phyloP scores from a whole-genome alignment of 768 basidiomycete genomes.

The Mrakia gelida region DNA sequence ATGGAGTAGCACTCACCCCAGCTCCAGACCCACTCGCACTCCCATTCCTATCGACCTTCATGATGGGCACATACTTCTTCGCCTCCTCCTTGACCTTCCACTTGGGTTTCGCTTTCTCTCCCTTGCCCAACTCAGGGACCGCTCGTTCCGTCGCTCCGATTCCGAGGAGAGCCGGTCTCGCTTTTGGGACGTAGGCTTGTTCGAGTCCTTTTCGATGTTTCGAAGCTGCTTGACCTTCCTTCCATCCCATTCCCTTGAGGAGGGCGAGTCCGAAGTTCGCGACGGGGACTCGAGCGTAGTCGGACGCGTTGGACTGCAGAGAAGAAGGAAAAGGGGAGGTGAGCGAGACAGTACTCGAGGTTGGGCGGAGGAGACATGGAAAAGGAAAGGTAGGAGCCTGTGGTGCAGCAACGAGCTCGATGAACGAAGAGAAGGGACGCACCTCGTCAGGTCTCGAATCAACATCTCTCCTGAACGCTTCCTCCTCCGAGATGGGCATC shows the following conservation, averaged over 20 bases:
- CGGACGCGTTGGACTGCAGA: conserved; percentile 64
- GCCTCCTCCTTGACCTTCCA: conserved; percentile 52
- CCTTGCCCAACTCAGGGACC: conserved; percentile 35
- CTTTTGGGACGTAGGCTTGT: conserved; percentile 74
- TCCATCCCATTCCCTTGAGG: conserved; percentile 95
- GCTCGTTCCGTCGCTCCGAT: conserved; percentile 79
- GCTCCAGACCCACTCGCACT: conserved; percentile 1
- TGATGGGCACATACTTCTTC: conserved; percentile 75
- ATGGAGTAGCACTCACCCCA: neutral
- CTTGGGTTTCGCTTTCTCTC: conserved; percentile 45
- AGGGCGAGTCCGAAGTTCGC: conserved; percentile 90
- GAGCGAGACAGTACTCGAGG: conserved; percentile 4
- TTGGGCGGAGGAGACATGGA: neutral
- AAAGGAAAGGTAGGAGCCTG: no score
- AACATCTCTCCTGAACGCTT: conserved; percentile 80
- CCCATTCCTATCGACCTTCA: conserved; percentile 61
- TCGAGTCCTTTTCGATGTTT: conserved; percentile 59
- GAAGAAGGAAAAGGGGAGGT: neutral
- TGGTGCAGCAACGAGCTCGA: no score
- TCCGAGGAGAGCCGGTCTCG: conserved; percentile 80
- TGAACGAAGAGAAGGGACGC: conserved; percentile 23
- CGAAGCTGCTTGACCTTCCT: conserved; percentile 68
- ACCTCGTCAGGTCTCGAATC: conserved; percentile 54
- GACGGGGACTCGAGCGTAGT: conserved; percentile 86
- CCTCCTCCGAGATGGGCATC: conserved; percentile 64